Percentiles rank a stretch among this genome's conserved stretches.
phyloP scores from a whole-genome alignment of 2,329 filamentous ascomycete species.

The Colletotrichum filicis region DNA sequence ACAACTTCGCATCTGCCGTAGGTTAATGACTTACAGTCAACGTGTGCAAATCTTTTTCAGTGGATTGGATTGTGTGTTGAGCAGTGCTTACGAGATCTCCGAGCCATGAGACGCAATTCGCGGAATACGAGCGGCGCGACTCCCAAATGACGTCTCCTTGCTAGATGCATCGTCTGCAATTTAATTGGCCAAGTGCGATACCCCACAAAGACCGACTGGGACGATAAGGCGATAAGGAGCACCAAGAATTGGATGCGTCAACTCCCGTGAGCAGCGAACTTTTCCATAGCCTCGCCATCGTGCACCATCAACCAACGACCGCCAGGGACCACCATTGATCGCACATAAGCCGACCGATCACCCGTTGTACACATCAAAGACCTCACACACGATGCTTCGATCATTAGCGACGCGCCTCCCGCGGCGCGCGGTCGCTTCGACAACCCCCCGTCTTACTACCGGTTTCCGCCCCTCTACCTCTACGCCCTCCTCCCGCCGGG shows the following conservation, averaged over 20 bases:
- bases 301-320: conserved; percentile 5
- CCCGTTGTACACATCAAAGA: not conserved
- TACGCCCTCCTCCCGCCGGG: conserved; percentile 3
- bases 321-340: conserved; percentile 12
- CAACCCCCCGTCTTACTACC: conserved; percentile 10
- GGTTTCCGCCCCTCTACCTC: conserved; percentile 6
- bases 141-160: conserved; percentile 27
- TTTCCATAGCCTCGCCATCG: conserved; percentile 19
- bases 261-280: conserved; percentile 22
- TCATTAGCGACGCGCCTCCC: conserved; percentile 36
- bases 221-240: conserved; percentile 31
- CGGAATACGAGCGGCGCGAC: not conserved
- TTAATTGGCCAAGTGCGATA: conserved; percentile 17
- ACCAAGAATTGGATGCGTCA: conserved; percentile 8
- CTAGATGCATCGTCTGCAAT: not conserved
- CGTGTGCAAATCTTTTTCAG: not conserved
- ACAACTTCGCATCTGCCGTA: too few relatives aligned
- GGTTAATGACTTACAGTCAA: not conserved
- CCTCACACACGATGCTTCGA: conserved; percentile 28
- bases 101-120: not conserved
- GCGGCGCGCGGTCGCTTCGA: conserved; percentile 14
- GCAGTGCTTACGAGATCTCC: not conserved
- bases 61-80: not conserved
- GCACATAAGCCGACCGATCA: not conserved
- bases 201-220: not conserved